Evolutionary conservation across 2,329 filamentous ascomycete species (phyloP).

Genomic region (Colletotrichum sp.): DNA sequence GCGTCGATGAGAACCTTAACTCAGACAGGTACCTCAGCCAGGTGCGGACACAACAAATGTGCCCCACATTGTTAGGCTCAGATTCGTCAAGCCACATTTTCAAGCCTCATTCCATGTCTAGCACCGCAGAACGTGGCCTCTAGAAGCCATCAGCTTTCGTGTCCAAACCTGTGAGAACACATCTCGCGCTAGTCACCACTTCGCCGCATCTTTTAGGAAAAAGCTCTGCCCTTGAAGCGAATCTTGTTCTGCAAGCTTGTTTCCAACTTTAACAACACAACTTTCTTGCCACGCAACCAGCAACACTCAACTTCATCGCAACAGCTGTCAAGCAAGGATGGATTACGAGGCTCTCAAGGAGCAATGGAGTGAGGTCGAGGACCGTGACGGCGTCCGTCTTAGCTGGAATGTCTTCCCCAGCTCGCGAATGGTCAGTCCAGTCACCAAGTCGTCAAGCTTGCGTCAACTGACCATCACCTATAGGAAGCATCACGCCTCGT

Average conservation of each 20-base stretch:
- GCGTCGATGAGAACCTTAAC: no score
- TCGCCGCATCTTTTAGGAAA: not conserved
- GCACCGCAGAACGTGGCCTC: not conserved
- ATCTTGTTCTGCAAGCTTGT: not conserved
- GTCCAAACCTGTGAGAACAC: not conserved
- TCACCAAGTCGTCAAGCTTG: not conserved
- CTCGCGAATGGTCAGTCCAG: slow-evolving; percentile 80
- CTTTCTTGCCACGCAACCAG: not conserved
- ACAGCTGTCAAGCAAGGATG: slow-evolving; percentile 56
- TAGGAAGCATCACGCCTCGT: slow-evolving; percentile 94
- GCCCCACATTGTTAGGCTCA: not conserved
- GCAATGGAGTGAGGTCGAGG: slow-evolving; percentile 95
- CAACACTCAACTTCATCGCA: not conserved
- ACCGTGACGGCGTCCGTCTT: slow-evolving; percentile 91
- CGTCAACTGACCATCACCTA: not conserved
- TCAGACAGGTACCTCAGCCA: not conserved
- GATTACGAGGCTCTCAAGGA: slow-evolving; percentile 94
- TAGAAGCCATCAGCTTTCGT: not conserved
- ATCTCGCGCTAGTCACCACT: not conserved
- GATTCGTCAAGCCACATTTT: not conserved
- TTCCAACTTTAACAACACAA: not conserved
- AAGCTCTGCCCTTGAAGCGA: not conserved
- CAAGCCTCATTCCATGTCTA: not conserved
- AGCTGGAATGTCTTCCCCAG: slow-evolving; percentile 99
- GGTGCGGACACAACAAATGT: not conserved